Base-by-base conservation (phyloP, 306 rosid genomes). In the Lablab purpureus region DNA sequence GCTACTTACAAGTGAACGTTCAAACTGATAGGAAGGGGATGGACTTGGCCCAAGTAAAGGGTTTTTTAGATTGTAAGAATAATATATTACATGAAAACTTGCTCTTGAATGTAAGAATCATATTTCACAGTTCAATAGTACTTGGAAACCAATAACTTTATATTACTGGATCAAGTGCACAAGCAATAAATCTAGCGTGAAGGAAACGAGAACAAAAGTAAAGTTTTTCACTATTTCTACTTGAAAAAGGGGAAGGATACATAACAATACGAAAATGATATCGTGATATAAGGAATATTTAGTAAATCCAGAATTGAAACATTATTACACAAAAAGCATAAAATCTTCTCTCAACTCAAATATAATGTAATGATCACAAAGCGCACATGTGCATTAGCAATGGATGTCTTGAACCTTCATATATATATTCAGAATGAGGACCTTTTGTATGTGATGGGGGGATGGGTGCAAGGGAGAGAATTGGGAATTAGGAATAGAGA, bases 371-470 rank as follows among this genome's bases (percentile, higher is more conserved):
- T 54, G 37, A 66, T 55, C 23, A 49, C 50, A 58, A 62, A 69
- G 22, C 51, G 67, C 49, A 83, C 82, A 75, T 75, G 82, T 71
- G 76, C 63, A 72, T 73, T 45, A 54, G 22, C 65, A 36, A 21
- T 45, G 43, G 23, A 71, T 45, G 27, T 32, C 58, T 4, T 52
- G 28, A 59, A 79, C 74, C 52, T 49, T 56, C 43, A 63, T 54
- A 46, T 37, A 64, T 47, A 76, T 58, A 80, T 72, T 58, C 19
- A 77, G 54, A 51, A 74, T 68, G 9, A 37, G 52, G 69, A 64
- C 71, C 21, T 70, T 64, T 75, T 82, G 85, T 63, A 27, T 7
- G 41, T 55, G 64, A 54, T 10, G n/a, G 19, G 55, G 27, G 62
- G 67, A 67, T 13, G 2, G 40, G 14, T 19, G 67, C n/a, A 7